phyloP scores from a whole-genome alignment of 2,329 filamentous ascomycete species.

The Penicillium concentricum region DNA sequence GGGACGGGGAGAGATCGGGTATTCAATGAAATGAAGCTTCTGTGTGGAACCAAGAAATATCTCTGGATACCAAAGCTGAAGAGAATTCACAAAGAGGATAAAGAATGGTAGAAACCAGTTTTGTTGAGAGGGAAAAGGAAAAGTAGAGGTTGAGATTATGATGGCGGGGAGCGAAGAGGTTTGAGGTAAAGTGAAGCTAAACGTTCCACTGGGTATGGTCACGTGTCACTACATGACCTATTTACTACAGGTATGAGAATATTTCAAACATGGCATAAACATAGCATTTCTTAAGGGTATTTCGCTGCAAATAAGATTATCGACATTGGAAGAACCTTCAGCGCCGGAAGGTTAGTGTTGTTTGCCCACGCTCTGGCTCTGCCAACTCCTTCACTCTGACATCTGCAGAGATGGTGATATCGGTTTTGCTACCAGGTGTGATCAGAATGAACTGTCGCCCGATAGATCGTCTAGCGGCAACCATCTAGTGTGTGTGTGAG shows the following conservation, averaged over 20 bases:
- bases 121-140: not conserved
- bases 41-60: not conserved
- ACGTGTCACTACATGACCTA: constrained; percentile 1
- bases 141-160: not conserved
- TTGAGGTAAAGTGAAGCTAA: constrained; percentile 10
- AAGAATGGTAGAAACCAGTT: not conserved
- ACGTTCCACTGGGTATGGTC: constrained; percentile 2
- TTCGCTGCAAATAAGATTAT: not conserved
- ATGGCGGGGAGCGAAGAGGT: constrained; percentile 13
- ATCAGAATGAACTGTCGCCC: constrained; percentile 95
- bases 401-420: constrained; percentile 47
- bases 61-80: not conserved
- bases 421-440: constrained; percentile 78
- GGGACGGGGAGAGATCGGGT: not conserved
- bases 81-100: not conserved
- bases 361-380: constrained; percentile 47
- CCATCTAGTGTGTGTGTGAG: too few species aligned
- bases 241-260: not conserved
- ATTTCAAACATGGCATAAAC: not conserved
- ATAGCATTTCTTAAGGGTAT: constrained; percentile 7
- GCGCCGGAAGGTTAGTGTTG: constrained; percentile 36
- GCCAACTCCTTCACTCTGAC: constrained; percentile 47
- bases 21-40: not conserved
- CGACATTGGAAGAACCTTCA: not conserved
- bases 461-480: constrained; percentile 79